Percentiles rank a stretch among this genome's conserved stretches.
These are phyloP conservation scores for Pleurotus cornucopiae DNA, from an alignment of 768 basidiomycete species.

Conservation along the genomic window DNA sequence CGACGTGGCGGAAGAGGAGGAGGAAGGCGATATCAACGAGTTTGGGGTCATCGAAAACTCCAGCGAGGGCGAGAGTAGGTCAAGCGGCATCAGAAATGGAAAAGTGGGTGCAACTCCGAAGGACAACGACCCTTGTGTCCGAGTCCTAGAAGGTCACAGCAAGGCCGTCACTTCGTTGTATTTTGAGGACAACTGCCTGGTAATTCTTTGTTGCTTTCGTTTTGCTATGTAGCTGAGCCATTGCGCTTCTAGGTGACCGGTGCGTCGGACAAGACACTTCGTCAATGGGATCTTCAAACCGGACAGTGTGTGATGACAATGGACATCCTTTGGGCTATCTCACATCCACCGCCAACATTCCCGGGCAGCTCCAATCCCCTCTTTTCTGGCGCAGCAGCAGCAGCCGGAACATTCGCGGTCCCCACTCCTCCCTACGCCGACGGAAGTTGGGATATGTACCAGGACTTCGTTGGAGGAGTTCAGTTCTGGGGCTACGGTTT, in stretches of 20 bases:
- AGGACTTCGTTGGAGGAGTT: slow-evolving; percentile 95
- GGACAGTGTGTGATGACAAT: slow-evolving; percentile 99
- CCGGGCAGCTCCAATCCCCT: slow-evolving; percentile 38
- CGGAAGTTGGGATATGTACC: slow-evolving; percentile 91
- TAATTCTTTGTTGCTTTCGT: slow-evolving; percentile 31
- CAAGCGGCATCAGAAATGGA: slow-evolving; percentile 36
- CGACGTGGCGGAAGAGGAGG: slow-evolving; percentile 64
- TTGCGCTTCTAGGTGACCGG: slow-evolving; percentile 78
- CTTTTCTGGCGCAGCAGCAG: slow-evolving; percentile 50
- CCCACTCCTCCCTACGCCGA: slow-evolving; percentile 87
- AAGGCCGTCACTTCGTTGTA: slow-evolving; percentile 92
- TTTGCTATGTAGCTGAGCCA: not conserved
- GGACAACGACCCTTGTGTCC: slow-evolving; percentile 58
- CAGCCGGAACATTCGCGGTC: slow-evolving; percentile 67
- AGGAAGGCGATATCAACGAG: slow-evolving; percentile 43
- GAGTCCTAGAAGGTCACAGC: slow-evolving; percentile 85
- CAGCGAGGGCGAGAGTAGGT: slow-evolving; percentile 21
- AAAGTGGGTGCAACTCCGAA: slow-evolving; percentile 28
- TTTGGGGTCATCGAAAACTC: slow-evolving; percentile 13
- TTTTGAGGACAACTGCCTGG: slow-evolving; percentile 92
- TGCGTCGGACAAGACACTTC: slow-evolving; percentile 95
- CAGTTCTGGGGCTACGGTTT: slow-evolving; percentile 99
- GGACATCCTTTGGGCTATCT: slow-evolving; percentile 99
- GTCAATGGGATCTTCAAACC: slow-evolving; percentile 96
- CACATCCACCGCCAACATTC: slow-evolving; percentile 63